These are phyloP conservation scores for Sungouiozyma intestinalis DNA, from an alignment of 805 yeast genomes.

Conservation along the genomic window DNA sequence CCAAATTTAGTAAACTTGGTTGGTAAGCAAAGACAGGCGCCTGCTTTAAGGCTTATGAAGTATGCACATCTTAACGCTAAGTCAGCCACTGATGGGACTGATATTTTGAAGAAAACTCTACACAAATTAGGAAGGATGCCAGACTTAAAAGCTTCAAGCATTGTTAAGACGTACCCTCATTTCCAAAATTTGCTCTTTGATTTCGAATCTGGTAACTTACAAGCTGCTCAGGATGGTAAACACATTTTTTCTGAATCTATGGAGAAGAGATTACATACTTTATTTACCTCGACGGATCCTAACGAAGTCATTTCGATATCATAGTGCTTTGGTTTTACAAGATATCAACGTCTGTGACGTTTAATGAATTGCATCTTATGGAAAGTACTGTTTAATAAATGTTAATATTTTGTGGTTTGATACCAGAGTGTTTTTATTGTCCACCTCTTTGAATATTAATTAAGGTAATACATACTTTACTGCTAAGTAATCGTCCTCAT, in stretches of 20 bases:
- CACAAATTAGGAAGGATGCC: constrained; percentile 52
- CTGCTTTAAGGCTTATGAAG: constrained; percentile 41
- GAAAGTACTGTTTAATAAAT: constrained; percentile 22
- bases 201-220: constrained; percentile 28
- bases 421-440: not conserved
- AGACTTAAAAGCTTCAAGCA: constrained; percentile 36
- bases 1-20: constrained; percentile 49
- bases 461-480: constrained; percentile 36
- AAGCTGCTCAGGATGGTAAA: constrained; percentile 34
- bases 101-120: constrained; percentile 40
- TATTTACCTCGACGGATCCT: constrained; percentile 44
- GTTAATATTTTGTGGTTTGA: not conserved
- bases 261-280: constrained; percentile 37
- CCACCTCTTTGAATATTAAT: not conserved
- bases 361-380: constrained; percentile 29
- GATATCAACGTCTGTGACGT: constrained; percentile 6
- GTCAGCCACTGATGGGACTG: constrained; percentile 41
- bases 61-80: constrained; percentile 47
- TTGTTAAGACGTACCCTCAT: constrained; percentile 33
- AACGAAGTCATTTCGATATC: constrained; percentile 25
- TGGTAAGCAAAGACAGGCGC: constrained; percentile 43
- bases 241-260: constrained; percentile 41
- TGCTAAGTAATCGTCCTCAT: constrained; percentile 42
- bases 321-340: not conserved
- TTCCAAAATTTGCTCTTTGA: constrained; percentile 26